Base-by-base conservation (phyloP, 495 filamentous ascomycete species). In the Aspergillus asperescens region DNA sequence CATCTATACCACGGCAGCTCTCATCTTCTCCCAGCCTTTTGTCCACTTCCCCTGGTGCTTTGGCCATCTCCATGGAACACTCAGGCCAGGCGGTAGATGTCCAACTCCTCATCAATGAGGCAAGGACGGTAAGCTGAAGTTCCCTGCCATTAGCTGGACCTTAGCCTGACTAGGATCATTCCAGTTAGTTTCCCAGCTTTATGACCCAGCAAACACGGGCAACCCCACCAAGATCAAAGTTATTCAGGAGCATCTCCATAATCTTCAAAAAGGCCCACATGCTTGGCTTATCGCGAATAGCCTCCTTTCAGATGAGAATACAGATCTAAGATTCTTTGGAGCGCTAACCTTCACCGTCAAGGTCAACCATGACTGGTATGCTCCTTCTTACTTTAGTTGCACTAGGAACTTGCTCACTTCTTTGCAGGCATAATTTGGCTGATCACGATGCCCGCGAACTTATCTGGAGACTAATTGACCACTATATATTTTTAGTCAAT, bases 321-420 rank as follows among this genome's bases (percentile, higher is more conserved):
- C 84, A 24, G 81, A 90, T 44, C 81, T 90, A 60, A 82, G 86
- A 34, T 98, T 96, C 73, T 96, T 90, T 65, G 93, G 87, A n/a
- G 93, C 92, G 25, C 76, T 95, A 54, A 96, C 91, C 0, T 89
- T 95, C 60, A 93, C 85, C 13, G 84, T 96, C 41, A 96, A 96
- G 70, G 75, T 96, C 43, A 96, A 96, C 57, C 78, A 81, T 28
- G 87, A 92, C 63, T 87, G 81, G 88, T 88, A 71, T 25, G 20
- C 20, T 28, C 34, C 46, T 16, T 2, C 18, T 32, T 7, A 32
- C 13, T 29, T 34, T 16, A 9, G 2, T 6, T 50, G 42, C 15
- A 27, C 23, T 43, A 15, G 15, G 6, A 13, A 15, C 20, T 41
- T 29, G 23, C 45, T 31, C 12, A 43, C 60, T 70, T 15, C 16